These are phyloP conservation scores for Rachicladosporium sp. DNA, from an alignment of 2,329 filamentous ascomycete species.

Conservation along the genomic window DNA sequence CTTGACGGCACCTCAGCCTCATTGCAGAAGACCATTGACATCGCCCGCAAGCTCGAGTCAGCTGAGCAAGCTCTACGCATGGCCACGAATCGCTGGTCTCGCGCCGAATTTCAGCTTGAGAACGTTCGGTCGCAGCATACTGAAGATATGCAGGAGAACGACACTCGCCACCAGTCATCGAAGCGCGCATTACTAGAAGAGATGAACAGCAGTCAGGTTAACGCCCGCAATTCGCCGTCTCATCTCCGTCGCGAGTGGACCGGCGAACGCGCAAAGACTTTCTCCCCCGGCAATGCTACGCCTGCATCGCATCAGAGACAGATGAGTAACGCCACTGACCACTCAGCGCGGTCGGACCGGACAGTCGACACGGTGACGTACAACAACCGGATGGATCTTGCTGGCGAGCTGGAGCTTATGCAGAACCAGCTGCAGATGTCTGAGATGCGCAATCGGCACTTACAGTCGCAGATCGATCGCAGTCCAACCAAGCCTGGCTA, in stretches of 20 bases:
- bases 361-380: constrained; percentile 74
- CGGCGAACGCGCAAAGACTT: constrained; percentile 48
- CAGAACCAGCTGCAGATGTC: constrained; percentile 89
- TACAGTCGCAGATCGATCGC: constrained; percentile 75
- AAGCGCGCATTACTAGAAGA: constrained; percentile 72
- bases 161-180: constrained; percentile 48
- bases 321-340: constrained; percentile 53
- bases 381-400: constrained; percentile 82
- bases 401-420: constrained; percentile 77
- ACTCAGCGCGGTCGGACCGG: constrained; percentile 72
- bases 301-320: constrained; percentile 55
- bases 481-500: constrained; percentile 48
- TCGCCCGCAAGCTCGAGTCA: constrained; percentile 76
- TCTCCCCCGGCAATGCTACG: constrained; percentile 54
- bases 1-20: constrained; percentile 60
- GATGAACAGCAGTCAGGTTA: constrained; percentile 70
- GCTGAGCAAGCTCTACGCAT: constrained; percentile 80
- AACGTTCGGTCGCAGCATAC: constrained; percentile 64
- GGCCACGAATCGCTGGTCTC: constrained; percentile 65
- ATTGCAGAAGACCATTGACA: constrained; percentile 54
- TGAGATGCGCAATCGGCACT: constrained; percentile 88
- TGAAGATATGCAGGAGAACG: constrained; percentile 56
- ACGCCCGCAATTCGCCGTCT: constrained; percentile 58
- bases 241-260: constrained; percentile 51
- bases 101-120: constrained; percentile 70